These are phyloP conservation scores for Ophiosphaerella herpotricha DNA, from an alignment of 2,329 filamentous ascomycete genomes.

Conservation along the genomic window DNA sequence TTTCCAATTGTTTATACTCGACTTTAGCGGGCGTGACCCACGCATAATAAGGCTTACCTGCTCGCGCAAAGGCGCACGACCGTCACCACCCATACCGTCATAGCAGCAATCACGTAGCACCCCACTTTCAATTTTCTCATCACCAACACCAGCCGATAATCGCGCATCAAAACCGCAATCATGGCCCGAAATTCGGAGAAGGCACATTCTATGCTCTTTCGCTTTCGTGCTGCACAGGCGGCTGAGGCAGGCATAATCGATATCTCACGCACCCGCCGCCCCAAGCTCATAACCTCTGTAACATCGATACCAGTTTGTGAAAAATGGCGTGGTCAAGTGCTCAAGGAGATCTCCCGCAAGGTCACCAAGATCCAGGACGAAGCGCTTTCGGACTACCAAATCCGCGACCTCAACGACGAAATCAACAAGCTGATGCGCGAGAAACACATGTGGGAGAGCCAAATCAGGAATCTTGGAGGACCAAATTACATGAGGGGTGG, in stretches of 20 bases:
- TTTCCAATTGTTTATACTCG: slow-evolving; percentile 18
- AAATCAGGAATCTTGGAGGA: slow-evolving; percentile 93
- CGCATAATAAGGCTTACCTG: slow-evolving; percentile 9
- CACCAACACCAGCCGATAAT: slow-evolving; percentile 1
- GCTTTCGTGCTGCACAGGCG: slow-evolving; percentile 96
- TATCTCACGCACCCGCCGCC: slow-evolving; percentile 83
- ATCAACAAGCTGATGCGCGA: slow-evolving; percentile 99
- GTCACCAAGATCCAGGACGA: slow-evolving; percentile 93
- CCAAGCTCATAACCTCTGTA: slow-evolving; percentile 87
- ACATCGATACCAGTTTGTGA: slow-evolving; percentile 85
- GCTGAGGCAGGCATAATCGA: slow-evolving; percentile 96
- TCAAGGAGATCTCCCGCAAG: slow-evolving; percentile 96
- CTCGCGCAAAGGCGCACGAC: not conserved
- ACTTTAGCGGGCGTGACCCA: slow-evolving; percentile 6
- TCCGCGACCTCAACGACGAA: slow-evolving; percentile 97
- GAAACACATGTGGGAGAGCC: slow-evolving; percentile 98
- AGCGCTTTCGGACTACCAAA: slow-evolving; percentile 92
- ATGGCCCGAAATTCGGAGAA: slow-evolving; percentile 96
- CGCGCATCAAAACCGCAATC: slow-evolving; percentile 22
- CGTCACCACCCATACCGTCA: not conserved
- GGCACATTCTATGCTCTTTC: slow-evolving; percentile 99
- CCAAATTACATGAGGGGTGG: slow-evolving; percentile 91
- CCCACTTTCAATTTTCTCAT: slow-evolving; percentile 2
- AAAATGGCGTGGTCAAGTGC: slow-evolving; percentile 96
- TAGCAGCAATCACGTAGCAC: not conserved